Percentiles rank a stretch among this genome's conserved stretches.
phyloP scores from a whole-genome alignment of 23 red algal genomes.

The Gracilaria vermiculophylla region DNA sequence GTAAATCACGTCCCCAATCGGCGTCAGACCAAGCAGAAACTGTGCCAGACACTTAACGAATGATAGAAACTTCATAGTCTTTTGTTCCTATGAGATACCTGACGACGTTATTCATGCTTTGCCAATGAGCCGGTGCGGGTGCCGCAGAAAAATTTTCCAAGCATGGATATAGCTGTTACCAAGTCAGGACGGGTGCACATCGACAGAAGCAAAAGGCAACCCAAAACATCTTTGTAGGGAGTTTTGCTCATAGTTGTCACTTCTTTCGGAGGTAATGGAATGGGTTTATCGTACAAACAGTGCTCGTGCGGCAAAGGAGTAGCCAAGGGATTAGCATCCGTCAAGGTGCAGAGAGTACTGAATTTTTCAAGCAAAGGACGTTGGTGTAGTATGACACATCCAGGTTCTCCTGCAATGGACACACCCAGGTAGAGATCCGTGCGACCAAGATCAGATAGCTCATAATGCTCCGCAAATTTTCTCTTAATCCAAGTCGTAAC shows the following conservation, averaged over 20 bases:
- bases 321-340: not conserved
- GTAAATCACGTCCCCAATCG: not conserved
- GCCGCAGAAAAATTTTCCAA: not conserved
- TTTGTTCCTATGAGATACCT: conserved; percentile 7
- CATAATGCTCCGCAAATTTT: not conserved
- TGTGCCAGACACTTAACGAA: not conserved
- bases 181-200: not conserved
- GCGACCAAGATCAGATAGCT: not conserved
- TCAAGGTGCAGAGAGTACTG: not conserved
- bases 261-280: not conserved
- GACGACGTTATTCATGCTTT: not conserved
- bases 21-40: not conserved
- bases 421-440: not conserved
- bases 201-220: not conserved
- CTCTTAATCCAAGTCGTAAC: not conserved
- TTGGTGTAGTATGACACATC: not conserved
- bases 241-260: not conserved
- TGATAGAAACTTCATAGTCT: not conserved
- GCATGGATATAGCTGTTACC: not conserved
- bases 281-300: not conserved
- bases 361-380: conserved; percentile 5
- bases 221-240: not conserved
- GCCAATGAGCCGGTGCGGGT: not conserved
- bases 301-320: not conserved
- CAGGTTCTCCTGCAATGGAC: not conserved